Evolutionary conservation across 345 rosid species (phyloP).

Genomic region (Gynandropsis gynandra): DNA sequence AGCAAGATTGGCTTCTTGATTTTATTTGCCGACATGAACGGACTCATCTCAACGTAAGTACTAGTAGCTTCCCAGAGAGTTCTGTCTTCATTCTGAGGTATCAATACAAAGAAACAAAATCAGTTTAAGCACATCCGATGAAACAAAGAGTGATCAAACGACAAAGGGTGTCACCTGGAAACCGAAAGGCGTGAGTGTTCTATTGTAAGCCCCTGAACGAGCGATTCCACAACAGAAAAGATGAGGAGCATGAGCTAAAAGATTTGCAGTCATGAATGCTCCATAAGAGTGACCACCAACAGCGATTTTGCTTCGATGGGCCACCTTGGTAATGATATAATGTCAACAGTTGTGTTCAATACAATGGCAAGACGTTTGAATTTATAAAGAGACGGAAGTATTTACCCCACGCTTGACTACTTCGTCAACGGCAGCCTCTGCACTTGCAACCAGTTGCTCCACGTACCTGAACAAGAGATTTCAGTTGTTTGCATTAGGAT

Average conservation of each 20-base stretch:
- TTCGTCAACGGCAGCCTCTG: slow-evolving; percentile 99
- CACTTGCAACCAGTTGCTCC: slow-evolving; percentile 91
- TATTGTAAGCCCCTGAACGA: slow-evolving; percentile 97
- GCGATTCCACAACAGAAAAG: slow-evolving; percentile 93
- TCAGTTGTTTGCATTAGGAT: slow-evolving; percentile 10
- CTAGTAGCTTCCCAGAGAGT: slow-evolving; percentile 92
- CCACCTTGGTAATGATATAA: slow-evolving; percentile 47
- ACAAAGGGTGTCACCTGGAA: slow-evolving; percentile 57
- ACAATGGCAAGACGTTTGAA: slow-evolving; percentile 1
- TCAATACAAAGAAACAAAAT: slow-evolving; percentile 8
- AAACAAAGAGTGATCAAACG: background rate
- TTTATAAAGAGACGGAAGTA: slow-evolving; percentile 13
- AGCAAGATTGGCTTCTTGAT: slow-evolving; percentile 94
- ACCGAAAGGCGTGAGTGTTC: slow-evolving; percentile 98
- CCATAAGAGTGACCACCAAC: slow-evolving; percentile 99
- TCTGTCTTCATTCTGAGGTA: slow-evolving; percentile 80
- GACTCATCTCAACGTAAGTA: slow-evolving; percentile 94
- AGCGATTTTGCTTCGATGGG: slow-evolving; percentile 79
- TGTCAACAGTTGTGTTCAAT: slow-evolving; percentile 7
- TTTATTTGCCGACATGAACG: slow-evolving; percentile 91
- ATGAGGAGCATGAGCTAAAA: slow-evolving; percentile 95
- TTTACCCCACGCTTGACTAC: slow-evolving; percentile 83
- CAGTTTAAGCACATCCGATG: slow-evolving; percentile 15
- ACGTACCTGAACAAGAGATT: slow-evolving; percentile 53
- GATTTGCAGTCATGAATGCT: slow-evolving; percentile 98